Conservation (phyloP, 805 yeast genomes). For the Lachancea mirantina region DNA sequence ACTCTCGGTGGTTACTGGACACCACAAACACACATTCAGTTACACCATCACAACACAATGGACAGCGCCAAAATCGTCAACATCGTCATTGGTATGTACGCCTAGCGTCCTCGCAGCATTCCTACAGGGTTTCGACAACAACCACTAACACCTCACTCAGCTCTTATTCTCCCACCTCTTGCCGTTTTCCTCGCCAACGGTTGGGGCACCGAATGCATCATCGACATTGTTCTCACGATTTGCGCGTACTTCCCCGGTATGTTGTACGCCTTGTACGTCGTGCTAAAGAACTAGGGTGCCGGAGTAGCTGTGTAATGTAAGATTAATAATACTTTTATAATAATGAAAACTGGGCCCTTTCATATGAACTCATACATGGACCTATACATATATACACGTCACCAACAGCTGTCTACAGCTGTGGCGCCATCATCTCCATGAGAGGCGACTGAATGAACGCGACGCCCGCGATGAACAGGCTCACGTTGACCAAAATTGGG, state of each 20-base stretch:
- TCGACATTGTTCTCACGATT: constrained; percentile 48
- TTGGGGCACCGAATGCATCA: constrained; percentile 53
- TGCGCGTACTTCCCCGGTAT: constrained; percentile 66
- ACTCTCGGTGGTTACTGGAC: not conserved
- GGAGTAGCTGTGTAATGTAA: too few species aligned
- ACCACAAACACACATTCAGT: too few species aligned
- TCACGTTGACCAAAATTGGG: constrained; percentile 57
- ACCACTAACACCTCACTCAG: constrained; percentile 28
- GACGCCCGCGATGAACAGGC: constrained; percentile 65
- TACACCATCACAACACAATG: too few species aligned
- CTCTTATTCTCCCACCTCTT: constrained; percentile 65
- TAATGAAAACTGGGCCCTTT: too few species aligned
- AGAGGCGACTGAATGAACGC: constrained; percentile 69
- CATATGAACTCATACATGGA: not conserved
- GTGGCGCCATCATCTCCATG: constrained; percentile 79
- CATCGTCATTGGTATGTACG: constrained; percentile 31
- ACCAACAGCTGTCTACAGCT: constrained; percentile 30
- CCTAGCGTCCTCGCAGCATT: not conserved
- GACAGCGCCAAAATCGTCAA: constrained; percentile 33
- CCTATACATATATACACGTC: constrained; percentile 1
- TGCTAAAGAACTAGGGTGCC: constrained; percentile 21
- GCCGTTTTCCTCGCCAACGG: constrained; percentile 70
- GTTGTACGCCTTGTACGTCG: constrained; percentile 66
- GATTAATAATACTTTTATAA: too few species aligned
- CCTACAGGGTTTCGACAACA: constrained; percentile 1